Conservation (phyloP, 1,284 basidiomycete genomes). For the Neonothopanus nambi region DNA sequence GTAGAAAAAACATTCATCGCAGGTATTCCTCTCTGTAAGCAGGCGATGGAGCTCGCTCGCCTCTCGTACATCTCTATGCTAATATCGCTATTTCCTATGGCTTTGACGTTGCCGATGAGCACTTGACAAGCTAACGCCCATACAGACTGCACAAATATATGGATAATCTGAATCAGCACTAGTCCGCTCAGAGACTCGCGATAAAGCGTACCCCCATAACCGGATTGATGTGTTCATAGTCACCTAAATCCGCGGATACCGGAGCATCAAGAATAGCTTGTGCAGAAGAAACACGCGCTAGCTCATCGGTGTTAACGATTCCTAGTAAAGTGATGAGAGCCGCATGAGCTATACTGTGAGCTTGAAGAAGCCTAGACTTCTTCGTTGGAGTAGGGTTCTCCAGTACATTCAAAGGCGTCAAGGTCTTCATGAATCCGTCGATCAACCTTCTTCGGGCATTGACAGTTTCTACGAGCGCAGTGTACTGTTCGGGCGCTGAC, state of each 20-base stretch:
- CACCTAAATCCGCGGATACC: neutral
- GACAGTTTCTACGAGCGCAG: neutral
- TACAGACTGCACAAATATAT: too few relatives aligned
- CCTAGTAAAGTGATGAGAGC: neutral
- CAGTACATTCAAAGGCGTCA: constrained; percentile 6
- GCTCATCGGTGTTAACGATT: neutral
- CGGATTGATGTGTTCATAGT: neutral
- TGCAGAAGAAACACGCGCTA: neutral
- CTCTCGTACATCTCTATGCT: too few relatives aligned
- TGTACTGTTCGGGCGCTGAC: neutral
- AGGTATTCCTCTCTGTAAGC: too few relatives aligned
- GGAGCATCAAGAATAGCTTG: neutral
- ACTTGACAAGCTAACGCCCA: too few relatives aligned
- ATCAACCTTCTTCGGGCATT: neutral
- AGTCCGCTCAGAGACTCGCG: neutral
- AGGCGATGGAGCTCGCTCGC: too few relatives aligned
- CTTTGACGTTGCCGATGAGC: too few relatives aligned
- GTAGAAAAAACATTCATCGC: too few relatives aligned
- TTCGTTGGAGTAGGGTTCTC: neutral
- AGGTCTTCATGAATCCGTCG: constrained; percentile 5
- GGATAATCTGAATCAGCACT: too few relatives aligned
- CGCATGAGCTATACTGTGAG: constrained; percentile 1
- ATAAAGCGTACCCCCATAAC: neutral
- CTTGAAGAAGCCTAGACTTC: neutral
- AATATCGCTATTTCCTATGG: too few relatives aligned